Evolutionary conservation across 2,329 filamentous ascomycete species (phyloP).

Genomic region (Pochonia chlamydosporia): DNA sequence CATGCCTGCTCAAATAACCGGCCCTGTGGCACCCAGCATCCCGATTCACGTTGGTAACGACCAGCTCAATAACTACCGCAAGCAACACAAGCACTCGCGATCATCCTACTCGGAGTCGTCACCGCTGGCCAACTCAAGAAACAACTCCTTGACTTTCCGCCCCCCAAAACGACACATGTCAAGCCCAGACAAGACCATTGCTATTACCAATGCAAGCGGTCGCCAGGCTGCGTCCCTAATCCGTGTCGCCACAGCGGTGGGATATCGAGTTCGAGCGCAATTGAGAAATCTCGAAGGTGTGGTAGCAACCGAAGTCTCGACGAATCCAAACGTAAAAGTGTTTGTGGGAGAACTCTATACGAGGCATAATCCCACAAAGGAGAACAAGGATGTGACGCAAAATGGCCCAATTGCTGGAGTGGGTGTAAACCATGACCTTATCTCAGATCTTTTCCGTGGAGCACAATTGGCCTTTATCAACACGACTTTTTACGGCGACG

Average conservation of each 20-base stretch:
- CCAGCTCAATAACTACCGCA: conserved; percentile 28
- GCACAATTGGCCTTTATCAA: conserved; percentile 94
- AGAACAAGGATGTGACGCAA: conserved; percentile 58
- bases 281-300: conserved; percentile 81
- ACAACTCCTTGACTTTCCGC: conserved; percentile 56
- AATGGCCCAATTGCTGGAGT: conserved; percentile 58
- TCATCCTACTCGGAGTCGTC: conserved; percentile 58
- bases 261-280: conserved; percentile 89
- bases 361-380: conserved; percentile 43
- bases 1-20: conserved; percentile 35
- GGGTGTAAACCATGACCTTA: conserved; percentile 66
- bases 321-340: conserved; percentile 68
- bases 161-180: conserved; percentile 54
- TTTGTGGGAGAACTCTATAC: conserved; percentile 60
- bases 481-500: conserved; percentile 94
- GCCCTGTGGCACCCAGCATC: conserved; percentile 30
- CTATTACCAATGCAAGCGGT: conserved; percentile 92
- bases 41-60: conserved; percentile 32
- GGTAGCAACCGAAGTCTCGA: conserved; percentile 79
- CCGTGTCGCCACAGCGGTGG: conserved; percentile 86
- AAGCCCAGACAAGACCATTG: conserved; percentile 70
- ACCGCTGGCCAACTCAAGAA: conserved; percentile 46
- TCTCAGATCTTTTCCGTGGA: conserved; percentile 73
- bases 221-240: conserved; percentile 94
- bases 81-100: conserved; percentile 54